A percentile compares a stretch with the other conserved stretches of the same genome.
Conservation (phyloP, 495 filamentous ascomycete genomes). For the Penicillium silybi region DNA sequence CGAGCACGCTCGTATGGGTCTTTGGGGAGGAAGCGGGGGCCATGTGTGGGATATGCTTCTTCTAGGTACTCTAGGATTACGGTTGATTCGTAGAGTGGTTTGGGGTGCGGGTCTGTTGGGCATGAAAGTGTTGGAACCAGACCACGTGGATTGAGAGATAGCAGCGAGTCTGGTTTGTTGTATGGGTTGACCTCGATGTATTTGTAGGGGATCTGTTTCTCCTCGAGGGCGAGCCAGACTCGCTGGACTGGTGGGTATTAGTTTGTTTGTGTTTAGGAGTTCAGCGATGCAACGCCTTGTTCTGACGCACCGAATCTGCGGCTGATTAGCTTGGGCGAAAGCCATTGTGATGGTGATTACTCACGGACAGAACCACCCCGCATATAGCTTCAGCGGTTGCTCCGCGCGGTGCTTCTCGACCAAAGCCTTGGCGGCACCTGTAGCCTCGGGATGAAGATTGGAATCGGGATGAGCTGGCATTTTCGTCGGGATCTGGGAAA, state of each 20-base stretch:
- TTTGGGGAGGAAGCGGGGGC: constrained; percentile 46
- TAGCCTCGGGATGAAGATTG: constrained; percentile 49
- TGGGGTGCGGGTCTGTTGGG: constrained; percentile 21
- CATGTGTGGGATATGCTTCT: constrained; percentile 53
- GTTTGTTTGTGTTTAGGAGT: neutral
- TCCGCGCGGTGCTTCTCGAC: constrained; percentile 47
- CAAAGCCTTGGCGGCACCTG: constrained; percentile 45
- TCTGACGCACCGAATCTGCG: constrained; percentile 26
- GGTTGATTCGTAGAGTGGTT: constrained; percentile 61
- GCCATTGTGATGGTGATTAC: constrained; percentile 8
- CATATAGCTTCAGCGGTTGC: constrained; percentile 57
- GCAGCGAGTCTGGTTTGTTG: constrained; percentile 58
- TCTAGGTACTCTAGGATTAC: constrained; percentile 69
- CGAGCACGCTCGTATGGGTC: constrained; percentile 56
- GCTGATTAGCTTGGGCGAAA: constrained; percentile 9
- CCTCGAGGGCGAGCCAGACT: constrained; percentile 62
- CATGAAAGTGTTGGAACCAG: constrained; percentile 62
- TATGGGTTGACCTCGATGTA: constrained; percentile 74
- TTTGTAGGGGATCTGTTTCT: constrained; percentile 68
- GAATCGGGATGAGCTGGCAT: constrained; percentile 38
- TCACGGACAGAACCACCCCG: constrained; percentile 59
- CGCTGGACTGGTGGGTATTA: constrained; percentile 46
- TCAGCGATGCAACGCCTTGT: neutral
- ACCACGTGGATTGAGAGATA: constrained; percentile 64
- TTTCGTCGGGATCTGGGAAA: neutral